Evolutionary conservation across 257 asterid genomes (phyloP), one percentile per base, ranked within the genome.

Genomic region (Thymus mandschuricus): DNA sequence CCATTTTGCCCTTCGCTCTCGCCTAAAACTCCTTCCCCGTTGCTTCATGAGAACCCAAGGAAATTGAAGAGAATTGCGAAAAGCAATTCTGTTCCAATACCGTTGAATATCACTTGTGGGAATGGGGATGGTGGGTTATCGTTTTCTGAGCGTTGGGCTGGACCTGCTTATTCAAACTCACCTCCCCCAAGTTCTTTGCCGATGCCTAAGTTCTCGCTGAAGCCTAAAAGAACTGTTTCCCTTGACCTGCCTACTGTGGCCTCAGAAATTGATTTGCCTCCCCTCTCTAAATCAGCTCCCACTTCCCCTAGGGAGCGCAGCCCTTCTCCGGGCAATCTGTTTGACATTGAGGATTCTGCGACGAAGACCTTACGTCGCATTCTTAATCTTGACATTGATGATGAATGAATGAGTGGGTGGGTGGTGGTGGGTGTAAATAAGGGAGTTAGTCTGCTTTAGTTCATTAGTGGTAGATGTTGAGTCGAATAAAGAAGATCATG

Each of bases 151-250:
- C 94, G 78, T 11, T 95, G 99, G 99, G 99, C 99, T 72, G 99
- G 99, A 5, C 96, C 99, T 30, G 84, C 97, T 4, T 95, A 95
- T 69, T 95, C 96, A 0, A 89, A 87, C 75, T 95, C 99, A 10
- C 98, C 99, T 49, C 94, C 96, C 6, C 99, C 99, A 1, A 92
- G 99, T 80, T 95, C 96, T 5, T 79, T 95, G 79, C 99, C 99
- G 44, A 86, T 95, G 3, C 98, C 99, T 2, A 95, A 87, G 72
- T 95, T 95, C 70, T 86, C 94, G 10, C 27, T 85, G 72, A 79
- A 66, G 75, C 89, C 92, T 1, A 95, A 88, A 74, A 82, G 98
- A 76, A 79, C 96, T 6, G 89, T 80, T 45, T 95, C 98, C 2
- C 96, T 95, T 63, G 95, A 84, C 40, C 75, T 92, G 69, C 91